Evolutionary conservation across 441 rosid genomes (phyloP), one percentile per base, ranked within the genome.

Genomic region (Corymbia calophylla): DNA sequence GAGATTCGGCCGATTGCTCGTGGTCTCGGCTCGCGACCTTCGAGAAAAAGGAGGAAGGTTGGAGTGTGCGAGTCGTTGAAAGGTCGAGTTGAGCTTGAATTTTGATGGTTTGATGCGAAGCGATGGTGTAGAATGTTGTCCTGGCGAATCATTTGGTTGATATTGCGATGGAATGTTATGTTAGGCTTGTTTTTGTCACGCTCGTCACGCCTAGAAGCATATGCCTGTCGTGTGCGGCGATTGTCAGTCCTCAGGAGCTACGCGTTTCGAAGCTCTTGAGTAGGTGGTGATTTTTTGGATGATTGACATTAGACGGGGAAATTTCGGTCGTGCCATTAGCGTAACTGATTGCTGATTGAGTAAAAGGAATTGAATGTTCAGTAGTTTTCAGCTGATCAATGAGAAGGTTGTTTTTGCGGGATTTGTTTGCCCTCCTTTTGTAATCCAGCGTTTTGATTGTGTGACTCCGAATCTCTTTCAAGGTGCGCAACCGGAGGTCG

Each of bases 401-500:
- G 62, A 39, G 53, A 70, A 64, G 25, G 53, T 64, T 80, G 70
- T 54, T 44, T 55, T 55, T 35, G 51, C 13, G 73, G 58, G 56
- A 51, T 68, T 77, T 86, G 73, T 91, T 85, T 82, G 29, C 85
- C 60, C n/a, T 53, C 58, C 48, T 35, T 58, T 15, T 17, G 9
- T 47, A 31, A 18, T 68, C 58, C 70, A 27, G 31, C 48, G 9
- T 88, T 82, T 39, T 77, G 56, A 64, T 56, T 68, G 85, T 51
- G 35, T 88, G 56, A 88, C 15, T 54, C 55, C 58, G 18, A 58
- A 17, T 35, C 53, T 54, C 62, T 89, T 89, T 80, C 31, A 14
- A 89, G 86, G 87, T 88, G 89, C 91, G 88, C 93, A 92, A 53
- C 23, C 88, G 18, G 86, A 88, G 86, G 94, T 89, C 68, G 89